Percentiles rank a stretch among this genome's conserved stretches.
phyloP scores from a whole-genome alignment of 441 rosid genomes.

The California macrophylla region DNA sequence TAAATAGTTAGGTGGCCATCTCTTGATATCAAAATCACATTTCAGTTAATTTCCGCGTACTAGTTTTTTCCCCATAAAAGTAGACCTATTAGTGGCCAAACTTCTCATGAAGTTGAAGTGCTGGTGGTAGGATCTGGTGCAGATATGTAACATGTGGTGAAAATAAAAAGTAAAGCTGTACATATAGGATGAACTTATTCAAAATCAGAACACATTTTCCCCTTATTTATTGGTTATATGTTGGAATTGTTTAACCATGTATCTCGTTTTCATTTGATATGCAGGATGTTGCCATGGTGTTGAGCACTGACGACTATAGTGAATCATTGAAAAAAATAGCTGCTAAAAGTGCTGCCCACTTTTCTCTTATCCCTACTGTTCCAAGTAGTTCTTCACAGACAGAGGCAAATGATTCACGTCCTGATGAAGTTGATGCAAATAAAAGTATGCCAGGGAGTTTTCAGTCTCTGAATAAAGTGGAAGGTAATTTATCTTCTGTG shows the following conservation, averaged over 20 bases:
- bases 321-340: constrained; percentile 62
- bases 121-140: neutral
- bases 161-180: neutral
- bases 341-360: constrained; percentile 51
- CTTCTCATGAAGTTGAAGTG: no score
- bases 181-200: neutral
- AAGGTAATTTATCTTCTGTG: constrained; percentile 18
- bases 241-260: neutral
- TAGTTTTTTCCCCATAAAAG: no score
- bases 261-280: constrained; percentile 19
- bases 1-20: neutral
- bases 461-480: constrained; percentile 17
- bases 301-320: constrained; percentile 67
- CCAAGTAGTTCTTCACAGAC: constrained; percentile 29
- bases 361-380: constrained; percentile 61
- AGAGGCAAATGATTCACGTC: constrained; percentile 23
- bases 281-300: constrained; percentile 64
- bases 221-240: neutral
- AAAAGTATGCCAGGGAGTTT: constrained; percentile 33
- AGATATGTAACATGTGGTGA: neutral
- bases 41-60: no score
- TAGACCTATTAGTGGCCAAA: no score
- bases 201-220: neutral
- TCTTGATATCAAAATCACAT: neutral
- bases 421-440: constrained; percentile 28